Evolutionary conservation across 345 rosid species (phyloP), one percentile per base, ranked within the genome.

Genomic region (Linum lewisii): DNA sequence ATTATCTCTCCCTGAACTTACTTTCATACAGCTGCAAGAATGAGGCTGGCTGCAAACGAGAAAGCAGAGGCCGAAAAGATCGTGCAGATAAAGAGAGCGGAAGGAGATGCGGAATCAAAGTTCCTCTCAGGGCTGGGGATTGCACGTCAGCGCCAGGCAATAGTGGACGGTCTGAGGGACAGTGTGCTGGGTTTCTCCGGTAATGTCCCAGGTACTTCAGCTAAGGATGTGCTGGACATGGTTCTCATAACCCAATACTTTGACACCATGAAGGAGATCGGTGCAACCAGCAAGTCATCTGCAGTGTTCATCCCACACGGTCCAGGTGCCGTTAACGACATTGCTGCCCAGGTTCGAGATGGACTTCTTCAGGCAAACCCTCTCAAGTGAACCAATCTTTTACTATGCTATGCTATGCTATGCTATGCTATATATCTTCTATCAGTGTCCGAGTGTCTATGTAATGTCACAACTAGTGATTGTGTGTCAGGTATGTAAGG

Each of bases 151-250:
- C 67, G 63, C 42, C 72, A 63, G 50, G 72, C 67, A 2, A 69
- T 69, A 7, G 67, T 69, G 0, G 67, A 69, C 54, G 72, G 72
- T 1, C 67, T 69, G 20, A 63, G 64, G 10, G 72, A 69, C 32
- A 69, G 64, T 32, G 72, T 69, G n/a, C 67, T 69, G 32, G 68
- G 54, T 19, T 63, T 69, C 62, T 63, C 64, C 19, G 67, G 16
- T 7, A 63, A 69, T 23, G 72, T 69, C 4, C 72, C 68, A 0
- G 72, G 72, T 6, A 68, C 54, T 1, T 56, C 63, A 7, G 63
- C 72, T 0, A 63, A 63, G 63, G 72, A 69, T 63, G 59, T 63
- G 19, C 14, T 69, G 67, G 67, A 63, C 54, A 69, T 63, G 72
- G 72, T 69, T n/a, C 67, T 69, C 9, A 20, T 63, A 15, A 69